Evolutionary conservation across 139 green algal genomes (phyloP).

Genomic region (Auxenochlorella pyrenoidosa): DNA sequence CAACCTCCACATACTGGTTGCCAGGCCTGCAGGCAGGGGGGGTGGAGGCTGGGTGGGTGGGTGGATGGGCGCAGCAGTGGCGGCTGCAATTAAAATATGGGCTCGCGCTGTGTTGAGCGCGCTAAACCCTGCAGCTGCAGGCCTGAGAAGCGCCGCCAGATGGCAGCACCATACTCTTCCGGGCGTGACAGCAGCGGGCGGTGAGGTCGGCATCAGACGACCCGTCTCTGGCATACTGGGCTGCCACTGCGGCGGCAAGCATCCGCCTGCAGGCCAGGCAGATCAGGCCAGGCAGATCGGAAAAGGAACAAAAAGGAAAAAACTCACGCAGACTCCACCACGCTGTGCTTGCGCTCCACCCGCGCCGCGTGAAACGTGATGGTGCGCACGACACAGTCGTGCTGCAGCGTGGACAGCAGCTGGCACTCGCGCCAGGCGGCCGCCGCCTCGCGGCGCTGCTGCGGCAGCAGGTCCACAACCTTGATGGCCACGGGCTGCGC

Average conservation of each 20-base stretch:
- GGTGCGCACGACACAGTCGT: constrained; percentile 19
- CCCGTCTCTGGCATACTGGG: neutral
- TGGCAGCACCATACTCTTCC: too few relatives aligned
- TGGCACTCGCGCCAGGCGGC: constrained; percentile 33
- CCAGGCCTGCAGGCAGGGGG: neutral
- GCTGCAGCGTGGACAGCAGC: constrained; percentile 18
- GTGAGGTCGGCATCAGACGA: too few relatives aligned
- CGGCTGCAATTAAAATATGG: too few relatives aligned
- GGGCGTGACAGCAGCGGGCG: too few relatives aligned
- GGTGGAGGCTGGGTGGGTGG: neutral
- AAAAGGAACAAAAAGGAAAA: too few relatives aligned
- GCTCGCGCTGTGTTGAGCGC: too few relatives aligned
- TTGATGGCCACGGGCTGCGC: constrained; percentile 32
- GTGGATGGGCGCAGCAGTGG: neutral
- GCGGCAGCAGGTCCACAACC: constrained; percentile 35
- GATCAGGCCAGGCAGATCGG: neutral
- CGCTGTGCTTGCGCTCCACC: neutral
- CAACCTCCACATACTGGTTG: constrained; percentile 3
- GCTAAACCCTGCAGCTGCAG: neutral
- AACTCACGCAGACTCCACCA: neutral
- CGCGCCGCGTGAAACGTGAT: constrained; percentile 8
- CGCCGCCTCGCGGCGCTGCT: constrained; percentile 27
- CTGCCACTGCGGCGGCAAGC: neutral
- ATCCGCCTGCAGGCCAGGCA: neutral
- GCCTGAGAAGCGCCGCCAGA: too few relatives aligned